Percentiles rank a stretch among this genome's conserved stretches.
These are phyloP conservation scores for Eucalyptus dawsonii DNA, from an alignment of 345 rosid genomes.

Conservation along the genomic window DNA sequence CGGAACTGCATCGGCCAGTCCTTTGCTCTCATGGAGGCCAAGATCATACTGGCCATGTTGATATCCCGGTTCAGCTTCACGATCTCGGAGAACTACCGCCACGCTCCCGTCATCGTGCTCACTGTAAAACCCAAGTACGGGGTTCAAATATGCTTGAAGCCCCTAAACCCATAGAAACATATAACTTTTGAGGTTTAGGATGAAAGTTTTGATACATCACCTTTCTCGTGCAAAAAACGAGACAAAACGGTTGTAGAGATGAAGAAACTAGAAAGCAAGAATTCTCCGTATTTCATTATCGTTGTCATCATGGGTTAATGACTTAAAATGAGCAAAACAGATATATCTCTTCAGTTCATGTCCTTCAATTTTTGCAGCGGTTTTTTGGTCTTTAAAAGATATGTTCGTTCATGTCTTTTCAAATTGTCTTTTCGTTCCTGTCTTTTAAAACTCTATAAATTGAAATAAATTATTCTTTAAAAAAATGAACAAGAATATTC, in stretches of 20 bases:
- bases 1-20: constrained; percentile 54
- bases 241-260: not conserved
- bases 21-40: constrained; percentile 39
- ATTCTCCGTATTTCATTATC: not conserved
- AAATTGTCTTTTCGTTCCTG: not conserved
- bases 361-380: not conserved
- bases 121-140: constrained; percentile 38
- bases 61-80: constrained; percentile 24
- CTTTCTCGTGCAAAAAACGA: not conserved
- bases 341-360: not conserved
- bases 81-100: constrained; percentile 28
- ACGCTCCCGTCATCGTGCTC: constrained; percentile 31
- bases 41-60: constrained; percentile 31
- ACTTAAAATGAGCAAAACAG: not conserved
- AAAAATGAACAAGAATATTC: not conserved
- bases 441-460: not conserved
- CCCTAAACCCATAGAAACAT: not conserved
- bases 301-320: not conserved
- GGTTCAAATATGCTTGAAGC: constrained; percentile 18
- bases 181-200: not conserved
- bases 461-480: not conserved
- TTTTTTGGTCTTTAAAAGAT: not conserved
- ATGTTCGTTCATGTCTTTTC: not conserved
- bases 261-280: not conserved
- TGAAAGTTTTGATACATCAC: not conserved